These are phyloP conservation scores for Diversispora eburnea DNA, from an alignment of 192 early-diverging fungal species.

Conservation along the genomic window DNA sequence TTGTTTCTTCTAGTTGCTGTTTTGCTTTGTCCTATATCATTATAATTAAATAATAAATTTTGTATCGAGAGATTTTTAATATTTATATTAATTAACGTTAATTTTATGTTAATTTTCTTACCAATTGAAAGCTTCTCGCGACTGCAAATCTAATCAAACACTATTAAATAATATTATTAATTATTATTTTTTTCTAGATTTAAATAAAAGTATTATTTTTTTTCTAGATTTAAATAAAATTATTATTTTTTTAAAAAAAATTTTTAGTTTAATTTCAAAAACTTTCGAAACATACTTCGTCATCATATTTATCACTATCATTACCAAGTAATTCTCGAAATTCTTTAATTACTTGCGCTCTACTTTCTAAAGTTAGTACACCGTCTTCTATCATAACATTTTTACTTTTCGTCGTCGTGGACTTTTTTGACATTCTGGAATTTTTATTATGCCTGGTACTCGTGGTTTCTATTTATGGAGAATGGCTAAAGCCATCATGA, in stretches of 20 bases:
- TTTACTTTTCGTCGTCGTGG: too few species aligned
- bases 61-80: too few species aligned
- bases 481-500: too few species aligned
- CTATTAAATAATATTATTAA: conserved; percentile 33
- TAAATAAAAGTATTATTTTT: too few species aligned
- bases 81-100: not conserved
- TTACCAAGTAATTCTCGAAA: conserved; percentile 35
- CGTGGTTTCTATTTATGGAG: too few species aligned
- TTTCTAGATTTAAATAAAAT: not conserved
- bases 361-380: not conserved
- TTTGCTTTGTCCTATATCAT: conserved; percentile 54
- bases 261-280: too few species aligned
- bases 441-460: too few species aligned
- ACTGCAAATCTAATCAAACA: conserved; percentile 57
- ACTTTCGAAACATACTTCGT: conserved; percentile 30
- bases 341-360: conserved; percentile 25
- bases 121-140: conserved; percentile 59
- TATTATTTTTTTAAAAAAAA: not conserved
- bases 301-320: conserved; percentile 37
- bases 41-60: not conserved
- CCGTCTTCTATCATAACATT: not conserved
- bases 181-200: not conserved
- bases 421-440: too few species aligned
- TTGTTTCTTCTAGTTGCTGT: conserved; percentile 54
- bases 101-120: conserved; percentile 33